Evolutionary conservation across 306 rosid species (phyloP).

Genomic region (Astragalus membranaceus): DNA sequence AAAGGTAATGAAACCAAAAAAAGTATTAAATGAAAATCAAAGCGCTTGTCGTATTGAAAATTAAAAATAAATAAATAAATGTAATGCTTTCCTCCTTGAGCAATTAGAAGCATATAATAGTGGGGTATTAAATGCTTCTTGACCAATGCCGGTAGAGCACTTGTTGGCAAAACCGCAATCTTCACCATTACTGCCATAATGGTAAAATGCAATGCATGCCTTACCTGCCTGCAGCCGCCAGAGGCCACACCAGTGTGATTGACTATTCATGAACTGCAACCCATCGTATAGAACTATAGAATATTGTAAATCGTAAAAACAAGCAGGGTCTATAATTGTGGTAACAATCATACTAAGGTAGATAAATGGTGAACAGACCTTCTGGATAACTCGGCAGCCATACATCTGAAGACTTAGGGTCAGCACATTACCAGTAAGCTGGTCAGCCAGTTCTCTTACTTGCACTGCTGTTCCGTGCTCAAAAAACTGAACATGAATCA

Average conservation of each 20-base stretch:
- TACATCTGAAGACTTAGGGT: conserved; percentile 96
- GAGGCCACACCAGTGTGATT: neutral
- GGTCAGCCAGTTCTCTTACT: conserved; percentile 87
- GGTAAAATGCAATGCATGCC: neutral
- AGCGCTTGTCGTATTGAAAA: neutral
- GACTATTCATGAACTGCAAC: neutral
- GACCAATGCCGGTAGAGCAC: neutral
- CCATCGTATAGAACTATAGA: neutral
- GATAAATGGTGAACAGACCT: conserved; percentile 41
- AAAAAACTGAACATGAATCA: conserved; percentile 64
- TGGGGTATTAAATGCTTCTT: neutral
- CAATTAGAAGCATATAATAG: neutral
- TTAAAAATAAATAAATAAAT: neutral
- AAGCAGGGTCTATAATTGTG: neutral
- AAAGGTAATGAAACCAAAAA: neutral
- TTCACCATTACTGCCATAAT: neutral
- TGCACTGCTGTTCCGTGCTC: conserved; percentile 83
- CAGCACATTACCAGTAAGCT: conserved; percentile 75
- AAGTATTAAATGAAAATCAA: neutral
- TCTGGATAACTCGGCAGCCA: conserved; percentile 98
- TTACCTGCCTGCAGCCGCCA: neutral
- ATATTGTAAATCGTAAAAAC: neutral
- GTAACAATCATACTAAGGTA: conserved; percentile 2
- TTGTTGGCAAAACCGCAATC: neutral
- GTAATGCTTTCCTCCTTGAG: neutral